phyloP scores from a whole-genome alignment of 345 rosid genomes.

The Combretum micranthum region DNA sequence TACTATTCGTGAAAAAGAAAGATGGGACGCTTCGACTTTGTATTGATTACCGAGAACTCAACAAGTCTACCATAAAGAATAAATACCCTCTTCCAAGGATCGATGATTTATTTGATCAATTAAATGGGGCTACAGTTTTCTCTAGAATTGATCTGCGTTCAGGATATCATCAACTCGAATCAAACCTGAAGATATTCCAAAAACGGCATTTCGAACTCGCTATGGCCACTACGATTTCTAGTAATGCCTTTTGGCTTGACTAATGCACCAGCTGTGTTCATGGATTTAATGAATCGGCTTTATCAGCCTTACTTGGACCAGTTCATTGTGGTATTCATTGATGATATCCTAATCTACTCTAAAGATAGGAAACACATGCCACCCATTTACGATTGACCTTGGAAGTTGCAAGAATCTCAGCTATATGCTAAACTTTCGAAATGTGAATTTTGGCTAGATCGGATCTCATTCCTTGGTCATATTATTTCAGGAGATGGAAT shows the following conservation, averaged over 20 bases:
- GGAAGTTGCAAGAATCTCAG: neutral
- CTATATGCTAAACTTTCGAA: neutral
- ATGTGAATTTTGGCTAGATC: neutral
- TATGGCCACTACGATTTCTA: neutral
- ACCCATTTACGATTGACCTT: neutral
- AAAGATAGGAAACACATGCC: neutral
- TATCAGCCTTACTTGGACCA: neutral
- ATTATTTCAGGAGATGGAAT: neutral
- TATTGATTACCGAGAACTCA: neutral
- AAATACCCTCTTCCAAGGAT: neutral
- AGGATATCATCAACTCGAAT: neutral
- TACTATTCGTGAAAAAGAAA: neutral
- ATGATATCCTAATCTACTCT: constrained; percentile 1
- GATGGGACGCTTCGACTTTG: neutral
- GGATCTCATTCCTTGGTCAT: neutral
- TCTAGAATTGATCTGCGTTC: neutral
- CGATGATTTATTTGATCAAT: neutral
- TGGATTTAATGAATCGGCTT: neutral
- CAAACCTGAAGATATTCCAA: neutral
- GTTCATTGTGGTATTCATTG: neutral
- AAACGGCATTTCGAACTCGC: neutral
- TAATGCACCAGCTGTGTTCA: neutral
- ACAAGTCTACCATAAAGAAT: neutral
- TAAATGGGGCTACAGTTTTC: neutral
- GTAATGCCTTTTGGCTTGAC: neutral